Conservation (phyloP, 169 alveolate species). For the Toxoplasma gondii region DNA sequence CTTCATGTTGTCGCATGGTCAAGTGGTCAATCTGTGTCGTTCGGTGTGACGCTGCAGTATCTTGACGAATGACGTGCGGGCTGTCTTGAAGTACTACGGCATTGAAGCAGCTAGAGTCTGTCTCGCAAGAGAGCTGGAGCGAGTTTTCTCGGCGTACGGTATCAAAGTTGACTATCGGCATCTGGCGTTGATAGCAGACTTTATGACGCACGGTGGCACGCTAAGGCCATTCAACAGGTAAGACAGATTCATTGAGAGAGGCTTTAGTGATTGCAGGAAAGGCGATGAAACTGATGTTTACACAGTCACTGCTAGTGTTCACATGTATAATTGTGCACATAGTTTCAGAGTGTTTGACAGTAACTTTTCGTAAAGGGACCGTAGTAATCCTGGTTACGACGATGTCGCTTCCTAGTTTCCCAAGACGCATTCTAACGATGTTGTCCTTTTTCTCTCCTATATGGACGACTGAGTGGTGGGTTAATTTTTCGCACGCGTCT, state of each 20-base stretch:
- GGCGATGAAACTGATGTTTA: background rate
- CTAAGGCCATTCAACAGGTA: conserved; percentile 88
- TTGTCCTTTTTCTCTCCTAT: too few species aligned
- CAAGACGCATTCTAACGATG: too few species aligned
- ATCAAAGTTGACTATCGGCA: conserved; percentile 96
- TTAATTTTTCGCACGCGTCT: background rate
- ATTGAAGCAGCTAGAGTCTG: conserved; percentile 98
- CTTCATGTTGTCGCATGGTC: too few species aligned
- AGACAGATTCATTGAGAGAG: background rate
- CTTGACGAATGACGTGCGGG: conserved; percentile 93
- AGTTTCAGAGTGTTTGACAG: too few species aligned
- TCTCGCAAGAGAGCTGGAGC: conserved; percentile 92
- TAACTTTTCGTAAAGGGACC: too few species aligned
- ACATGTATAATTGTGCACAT: too few species aligned
- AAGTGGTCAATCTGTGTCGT: too few species aligned
- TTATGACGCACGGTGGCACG: conserved; percentile 95
- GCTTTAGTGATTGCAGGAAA: background rate
- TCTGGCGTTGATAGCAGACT: conserved; percentile 95
- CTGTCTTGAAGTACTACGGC: conserved; percentile 95
- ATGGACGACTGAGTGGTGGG: too few species aligned
- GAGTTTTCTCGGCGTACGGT: conserved; percentile 96
- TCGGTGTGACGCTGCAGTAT: conserved; percentile 65
- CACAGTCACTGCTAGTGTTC: too few species aligned
- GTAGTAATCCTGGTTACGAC: too few species aligned
- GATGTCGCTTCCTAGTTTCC: too few species aligned